Base-by-base conservation (phyloP, 345 rosid genomes). In the Rhodamnia rubescens region DNA sequence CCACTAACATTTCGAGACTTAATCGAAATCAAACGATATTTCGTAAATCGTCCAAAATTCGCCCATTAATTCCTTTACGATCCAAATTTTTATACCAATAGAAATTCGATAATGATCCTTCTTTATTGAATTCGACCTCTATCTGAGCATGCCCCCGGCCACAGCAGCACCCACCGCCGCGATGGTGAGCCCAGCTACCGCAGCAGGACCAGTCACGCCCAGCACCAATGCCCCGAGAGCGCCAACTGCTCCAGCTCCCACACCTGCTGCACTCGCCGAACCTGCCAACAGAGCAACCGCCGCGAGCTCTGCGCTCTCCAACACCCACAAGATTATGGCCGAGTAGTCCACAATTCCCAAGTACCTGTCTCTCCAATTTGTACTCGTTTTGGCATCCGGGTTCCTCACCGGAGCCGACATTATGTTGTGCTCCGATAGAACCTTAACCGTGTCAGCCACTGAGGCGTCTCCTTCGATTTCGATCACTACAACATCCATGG, bases 91-190 rank as follows among this genome's bases (percentile, higher is more conserved):
- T n/a, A n/a, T n/a, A n/a, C n/a, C n/a, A n/a, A n/a, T n/a, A n/a
- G n/a, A n/a, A n/a, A n/a, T n/a, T n/a, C n/a, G n/a, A n/a, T n/a
- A n/a, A n/a, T n/a, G n/a, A n/a, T n/a, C n/a, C n/a, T n/a, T n/a
- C n/a, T n/a, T n/a, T n/a, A n/a, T n/a, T n/a, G n/a, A n/a, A n/a
- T n/a, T n/a, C n/a, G n/a, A n/a, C n/a, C n/a, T n/a, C n/a, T n/a
- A n/a, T n/a, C n/a, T n/a, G n/a, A n/a, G n/a, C 51, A 91, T 84
- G 2, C 95, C 98, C 82, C 98, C 98, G 11, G 90, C 96, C 13
- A 94, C 95, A 9, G 98, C 99, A 0, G 99, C 98, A 75, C 98
- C 98, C 44, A 92, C 93, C 4, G 99, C 98, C 42, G 97, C 96
- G 1, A 92, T 92, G 4, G 97, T 92, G 81, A 95, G 86, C 5